These are phyloP conservation scores for Elsinoe australis DNA, from an alignment of 2,329 filamentous ascomycete genomes.

Conservation along the genomic window DNA sequence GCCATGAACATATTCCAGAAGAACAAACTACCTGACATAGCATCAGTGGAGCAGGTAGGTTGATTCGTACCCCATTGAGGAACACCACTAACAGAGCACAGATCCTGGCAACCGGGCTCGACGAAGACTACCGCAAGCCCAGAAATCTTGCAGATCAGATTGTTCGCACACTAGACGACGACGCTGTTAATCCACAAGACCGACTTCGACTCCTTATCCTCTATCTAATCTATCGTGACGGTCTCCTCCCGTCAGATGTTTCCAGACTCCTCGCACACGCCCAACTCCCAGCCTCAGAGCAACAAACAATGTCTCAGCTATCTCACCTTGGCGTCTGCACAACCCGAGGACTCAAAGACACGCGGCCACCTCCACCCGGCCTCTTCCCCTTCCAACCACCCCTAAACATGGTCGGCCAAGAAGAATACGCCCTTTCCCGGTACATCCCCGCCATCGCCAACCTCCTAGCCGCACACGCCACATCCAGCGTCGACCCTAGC, in stretches of 20 bases:
- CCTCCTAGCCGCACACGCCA: slow-evolving; percentile 65
- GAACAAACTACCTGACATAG: slow-evolving; percentile 77
- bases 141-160: slow-evolving; percentile 83
- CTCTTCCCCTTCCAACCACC: slow-evolving; percentile 63
- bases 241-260: slow-evolving; percentile 75
- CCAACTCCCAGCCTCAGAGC: slow-evolving; percentile 65
- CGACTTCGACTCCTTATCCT: slow-evolving; percentile 77
- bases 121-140: slow-evolving; percentile 85
- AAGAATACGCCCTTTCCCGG: slow-evolving; percentile 79
- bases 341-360: slow-evolving; percentile 68
- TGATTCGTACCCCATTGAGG: neutral
- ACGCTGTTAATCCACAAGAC: slow-evolving; percentile 62
- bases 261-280: slow-evolving; percentile 78
- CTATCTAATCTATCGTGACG: slow-evolving; percentile 79
- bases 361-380: slow-evolving; percentile 55
- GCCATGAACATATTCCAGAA: slow-evolving; percentile 90
- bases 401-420: slow-evolving; percentile 46
- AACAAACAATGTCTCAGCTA: slow-evolving; percentile 66
- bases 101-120: slow-evolving; percentile 80
- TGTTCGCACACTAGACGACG: slow-evolving; percentile 80
- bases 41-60: slow-evolving; percentile 69
- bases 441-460: slow-evolving; percentile 75
- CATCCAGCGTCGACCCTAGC: slow-evolving; percentile 36
- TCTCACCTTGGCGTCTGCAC: slow-evolving; percentile 72
- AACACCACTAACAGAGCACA: slow-evolving; percentile 26